Evolutionary conservation across 2,329 filamentous ascomycete genomes (phyloP).

Genomic region (Monilinia aucupariae): DNA sequence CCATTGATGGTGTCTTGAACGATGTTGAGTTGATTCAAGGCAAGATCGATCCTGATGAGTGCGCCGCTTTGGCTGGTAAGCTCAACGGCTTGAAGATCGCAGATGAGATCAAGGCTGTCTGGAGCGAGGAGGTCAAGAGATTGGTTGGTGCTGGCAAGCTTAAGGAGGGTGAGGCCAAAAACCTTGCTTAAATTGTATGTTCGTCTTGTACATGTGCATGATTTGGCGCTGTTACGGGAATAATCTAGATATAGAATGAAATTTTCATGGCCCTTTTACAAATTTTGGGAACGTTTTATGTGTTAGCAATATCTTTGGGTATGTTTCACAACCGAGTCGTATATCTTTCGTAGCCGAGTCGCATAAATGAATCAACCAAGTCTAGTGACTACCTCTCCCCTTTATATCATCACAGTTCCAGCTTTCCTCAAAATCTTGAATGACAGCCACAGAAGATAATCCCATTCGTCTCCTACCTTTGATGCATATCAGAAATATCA

Average conservation of each 20-base stretch:
- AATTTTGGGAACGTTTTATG: background rate
- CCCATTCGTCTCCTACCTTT: background rate
- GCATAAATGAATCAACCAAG: background rate
- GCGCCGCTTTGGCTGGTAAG: slow-evolving; percentile 75
- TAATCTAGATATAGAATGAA: slow-evolving; percentile 14
- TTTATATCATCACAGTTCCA: background rate
- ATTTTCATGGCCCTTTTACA: background rate
- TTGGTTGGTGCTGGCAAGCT: slow-evolving; percentile 78
- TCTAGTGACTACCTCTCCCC: background rate
- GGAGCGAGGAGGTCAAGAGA: slow-evolving; percentile 69
- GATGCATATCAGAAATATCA: too few relatives aligned
- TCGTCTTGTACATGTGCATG: slow-evolving; percentile 5
- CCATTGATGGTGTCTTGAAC: slow-evolving; percentile 76
- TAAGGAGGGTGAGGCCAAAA: slow-evolving; percentile 76
- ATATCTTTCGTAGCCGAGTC: too few relatives aligned
- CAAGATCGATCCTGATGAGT: slow-evolving; percentile 87
- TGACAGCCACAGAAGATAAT: background rate
- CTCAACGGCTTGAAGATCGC: slow-evolving; percentile 73
- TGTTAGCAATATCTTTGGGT: background rate
- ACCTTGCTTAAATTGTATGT: slow-evolving; percentile 38
- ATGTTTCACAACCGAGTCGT: too few relatives aligned
- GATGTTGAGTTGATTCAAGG: slow-evolving; percentile 83
- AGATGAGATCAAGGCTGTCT: slow-evolving; percentile 79
- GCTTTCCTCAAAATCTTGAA: background rate
- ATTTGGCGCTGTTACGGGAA: background rate